Evolutionary conservation across 2,329 filamentous ascomycete genomes (phyloP).

Genomic region (Pseudocercospora macadamiae): DNA sequence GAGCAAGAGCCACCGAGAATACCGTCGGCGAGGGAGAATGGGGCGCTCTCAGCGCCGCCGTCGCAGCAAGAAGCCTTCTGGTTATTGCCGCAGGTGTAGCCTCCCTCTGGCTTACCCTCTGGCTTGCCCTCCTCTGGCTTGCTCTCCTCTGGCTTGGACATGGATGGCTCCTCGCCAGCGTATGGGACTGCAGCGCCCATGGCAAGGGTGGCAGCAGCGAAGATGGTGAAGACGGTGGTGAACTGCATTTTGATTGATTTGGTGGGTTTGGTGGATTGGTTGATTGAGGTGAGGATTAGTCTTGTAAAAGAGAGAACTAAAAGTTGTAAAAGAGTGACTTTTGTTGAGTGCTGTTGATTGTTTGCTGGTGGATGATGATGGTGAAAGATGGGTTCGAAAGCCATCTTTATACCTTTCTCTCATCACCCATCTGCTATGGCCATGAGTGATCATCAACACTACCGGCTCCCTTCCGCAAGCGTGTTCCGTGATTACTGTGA

Average conservation of each 20-base stretch:
- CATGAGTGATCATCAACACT: neutral
- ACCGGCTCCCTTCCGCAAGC: neutral
- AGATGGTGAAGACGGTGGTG: constrained; percentile 15
- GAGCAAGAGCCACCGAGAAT: constrained; percentile 14
- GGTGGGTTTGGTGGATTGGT: neutral
- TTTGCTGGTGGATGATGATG: constrained; percentile 5
- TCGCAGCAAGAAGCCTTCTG: constrained; percentile 18
- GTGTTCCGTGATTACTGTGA: neutral
- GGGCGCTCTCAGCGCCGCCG: neutral
- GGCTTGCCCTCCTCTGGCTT: neutral
- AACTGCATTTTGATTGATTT: constrained; percentile 21
- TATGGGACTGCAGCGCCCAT: constrained; percentile 9
- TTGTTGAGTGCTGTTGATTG: constrained; percentile 4
- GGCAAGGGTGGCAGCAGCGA: constrained; percentile 10
- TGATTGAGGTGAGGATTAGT: neutral
- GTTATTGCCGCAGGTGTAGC: constrained; percentile 11
- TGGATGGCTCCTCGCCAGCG: neutral
- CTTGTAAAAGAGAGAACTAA: neutral
- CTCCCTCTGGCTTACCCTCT: neutral
- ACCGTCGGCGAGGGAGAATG: neutral
- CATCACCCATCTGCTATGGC: neutral
- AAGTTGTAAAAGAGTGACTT: constrained; percentile 2
- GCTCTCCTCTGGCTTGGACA: neutral
- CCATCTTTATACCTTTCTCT: constrained; percentile 7
- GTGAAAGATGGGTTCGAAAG: neutral